These are phyloP conservation scores for Rhododendron mucronatum DNA, from an alignment of 148 eudicot genomes.

Conservation along the genomic window DNA sequence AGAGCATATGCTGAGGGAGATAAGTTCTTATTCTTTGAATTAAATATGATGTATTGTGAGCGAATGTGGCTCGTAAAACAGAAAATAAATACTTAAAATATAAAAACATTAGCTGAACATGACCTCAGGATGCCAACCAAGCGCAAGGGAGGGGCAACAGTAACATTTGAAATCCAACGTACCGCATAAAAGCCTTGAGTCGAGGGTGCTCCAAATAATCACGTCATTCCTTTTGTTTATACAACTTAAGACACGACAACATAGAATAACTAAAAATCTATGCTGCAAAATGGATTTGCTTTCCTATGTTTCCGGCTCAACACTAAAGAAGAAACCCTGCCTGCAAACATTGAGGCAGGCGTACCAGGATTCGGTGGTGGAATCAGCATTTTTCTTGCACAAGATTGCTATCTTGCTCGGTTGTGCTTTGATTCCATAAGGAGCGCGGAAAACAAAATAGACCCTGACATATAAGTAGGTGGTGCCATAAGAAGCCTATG, in stretches of 20 bases:
- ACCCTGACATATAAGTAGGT: neutral
- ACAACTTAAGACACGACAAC: neutral
- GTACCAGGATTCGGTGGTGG: neutral
- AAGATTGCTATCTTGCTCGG: neutral
- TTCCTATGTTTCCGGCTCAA: neutral
- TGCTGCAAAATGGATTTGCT: neutral
- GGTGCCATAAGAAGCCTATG: constrained; percentile 10
- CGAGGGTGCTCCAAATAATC: neutral
- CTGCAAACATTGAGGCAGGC: no score
- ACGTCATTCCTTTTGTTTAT: neutral
- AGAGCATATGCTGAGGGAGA: no score
- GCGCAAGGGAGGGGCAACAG: neutral
- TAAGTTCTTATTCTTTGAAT: no score
- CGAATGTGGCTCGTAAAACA: no score
- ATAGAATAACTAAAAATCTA: neutral
- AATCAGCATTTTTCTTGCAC: neutral
- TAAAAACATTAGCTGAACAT: no score
- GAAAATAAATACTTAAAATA: no score
- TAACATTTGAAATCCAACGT: neutral
- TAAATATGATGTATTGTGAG: no score
- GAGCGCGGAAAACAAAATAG: neutral
- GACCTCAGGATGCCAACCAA: neutral
- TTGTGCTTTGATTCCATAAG: neutral
- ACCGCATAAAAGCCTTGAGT: neutral
- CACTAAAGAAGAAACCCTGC: neutral